Evolutionary conservation across 148 eudicot species (phyloP), one percentile per base, ranked within the genome.

Genomic region (Rhododendron williamsianum): DNA sequence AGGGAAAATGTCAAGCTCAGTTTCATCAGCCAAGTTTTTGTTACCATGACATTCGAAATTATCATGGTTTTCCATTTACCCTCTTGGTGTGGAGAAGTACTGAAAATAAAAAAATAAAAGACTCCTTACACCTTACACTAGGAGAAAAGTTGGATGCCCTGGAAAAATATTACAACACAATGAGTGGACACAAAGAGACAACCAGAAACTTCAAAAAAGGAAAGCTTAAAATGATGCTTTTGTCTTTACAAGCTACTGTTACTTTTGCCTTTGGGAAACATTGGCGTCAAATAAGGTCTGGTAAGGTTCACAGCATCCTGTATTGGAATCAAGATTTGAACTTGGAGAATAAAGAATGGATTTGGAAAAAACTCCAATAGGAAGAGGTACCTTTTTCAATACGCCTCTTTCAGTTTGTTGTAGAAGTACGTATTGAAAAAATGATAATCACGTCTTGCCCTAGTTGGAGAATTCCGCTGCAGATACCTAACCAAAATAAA

Each of bases 381-480:
- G 38, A 48, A 87, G 80, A 63, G n/a, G 27, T 87, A 95, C 98
- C 96, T 92, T 86, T 46, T 69, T 81, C 74, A 87, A 81, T 76
- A 91, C 52, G 95, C 95, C 87, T 92, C 91, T 89, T 94, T 91
- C 60, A 97, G 92, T 89, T 95, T 97, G 87, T 89, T 87, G 88
- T 97, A 97, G 85, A 97, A 94, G 87, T 97, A 97, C 69, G 99
- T 95, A 85, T 93, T 95, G 84, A 97, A 97, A 84, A 95, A 91
- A 81, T 94, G 92, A 85, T 89, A 94, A 91, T 89, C 84, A 73
- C 81, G 79, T 52, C 82, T 85, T 80, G 86, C 86, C 71, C 85
- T 90, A 30, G 85, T 85, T 25, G 89, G 67, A 81, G 82, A 84
- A 23, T 33, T 78, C 88, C 85, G 89, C 91, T 93, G 93, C 87